phyloP scores from a whole-genome alignment of 345 rosid species.

The Citrus reticulata region DNA sequence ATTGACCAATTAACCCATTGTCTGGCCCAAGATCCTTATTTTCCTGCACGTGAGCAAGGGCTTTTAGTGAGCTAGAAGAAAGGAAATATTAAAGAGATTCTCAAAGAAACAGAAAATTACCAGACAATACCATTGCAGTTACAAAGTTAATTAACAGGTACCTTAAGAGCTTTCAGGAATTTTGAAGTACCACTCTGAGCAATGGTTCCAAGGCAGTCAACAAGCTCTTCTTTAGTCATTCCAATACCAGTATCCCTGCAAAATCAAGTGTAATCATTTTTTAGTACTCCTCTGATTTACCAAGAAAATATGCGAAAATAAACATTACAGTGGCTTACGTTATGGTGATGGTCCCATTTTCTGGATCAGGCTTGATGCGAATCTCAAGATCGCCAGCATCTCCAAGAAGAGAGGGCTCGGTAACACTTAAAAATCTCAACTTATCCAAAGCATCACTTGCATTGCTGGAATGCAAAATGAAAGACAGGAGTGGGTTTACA shows the following conservation, averaged over 20 bases:
- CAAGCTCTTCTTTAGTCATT: slow-evolving; percentile 93
- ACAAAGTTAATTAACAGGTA: slow-evolving; percentile 11
- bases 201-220: slow-evolving; percentile 99
- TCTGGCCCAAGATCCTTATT: slow-evolving; percentile 88
- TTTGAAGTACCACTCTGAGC: slow-evolving; percentile 99
- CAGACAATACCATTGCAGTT: not conserved
- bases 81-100: not conserved
- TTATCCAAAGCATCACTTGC: slow-evolving; percentile 99
- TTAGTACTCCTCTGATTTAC: not conserved
- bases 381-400: slow-evolving; percentile 90
- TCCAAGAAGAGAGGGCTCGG: slow-evolving; percentile 88
- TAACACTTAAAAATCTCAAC: slow-evolving; percentile 89
- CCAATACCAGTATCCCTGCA: slow-evolving; percentile 97
- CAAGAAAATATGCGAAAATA: not conserved
- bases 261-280: slow-evolving; percentile 3
- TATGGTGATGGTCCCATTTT: slow-evolving; percentile 82
- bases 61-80: not conserved
- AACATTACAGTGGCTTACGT: slow-evolving; percentile 34
- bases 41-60: slow-evolving; percentile 44
- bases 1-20: slow-evolving; percentile 89
- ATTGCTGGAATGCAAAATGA: slow-evolving; percentile 50
- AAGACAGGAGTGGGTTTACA: slow-evolving; percentile 12
- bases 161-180: slow-evolving; percentile 92
- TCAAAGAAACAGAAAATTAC: not conserved
- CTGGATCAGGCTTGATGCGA: slow-evolving; percentile 82